Base-by-base conservation (phyloP, 225 moss, liverwort and hornwort species). In the Rhytidiadelphus loreus region DNA sequence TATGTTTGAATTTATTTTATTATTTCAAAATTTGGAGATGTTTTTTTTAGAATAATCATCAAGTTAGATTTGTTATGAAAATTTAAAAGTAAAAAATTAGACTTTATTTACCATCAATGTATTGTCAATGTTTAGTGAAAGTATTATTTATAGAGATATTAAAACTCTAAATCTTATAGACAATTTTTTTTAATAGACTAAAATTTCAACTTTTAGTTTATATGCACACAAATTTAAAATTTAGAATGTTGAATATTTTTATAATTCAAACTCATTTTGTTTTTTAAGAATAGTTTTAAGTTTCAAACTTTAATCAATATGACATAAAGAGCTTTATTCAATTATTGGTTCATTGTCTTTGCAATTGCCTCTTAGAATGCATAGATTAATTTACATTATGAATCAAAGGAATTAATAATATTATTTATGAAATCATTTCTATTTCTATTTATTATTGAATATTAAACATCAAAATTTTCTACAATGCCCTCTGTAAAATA, bases 81-180 rank as follows among this genome's bases (percentile, higher is more conserved):
- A 8, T 13, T 21, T 21, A 33, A 5, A 75, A 12, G 0, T 4
- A 50, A 33, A 75, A 46, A 13, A 75, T 50, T 2, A 50, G 0
- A 33, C 21, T 52, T 33, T 8, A 13, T 13, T 33, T 21, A 21
- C 22, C 8, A 33, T 43, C 3, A 43, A 71, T 26, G 5, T 9
- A 15, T 68, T 71, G 43, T 50, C 30, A 50, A 20, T 32, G 20
- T 32, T 28, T 28, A 29, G 5, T 50, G 8, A 50, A 50, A 33
- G 5, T 33, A 33, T 33, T 52, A 50, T 50, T 52, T 21, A 50
- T 21, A 0, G 8, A 75, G 12, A 50, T 12, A 13, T 7, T 74
- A 32, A 33, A 32, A 20, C 1, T 13, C 8, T 21, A 75, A 20
- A 74, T 20, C 12, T 74, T 48, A 0, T 1, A 44, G 0, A 6